Conservation (phyloP, 768 basidiomycete species). For the Tulasnella sp. region DNA sequence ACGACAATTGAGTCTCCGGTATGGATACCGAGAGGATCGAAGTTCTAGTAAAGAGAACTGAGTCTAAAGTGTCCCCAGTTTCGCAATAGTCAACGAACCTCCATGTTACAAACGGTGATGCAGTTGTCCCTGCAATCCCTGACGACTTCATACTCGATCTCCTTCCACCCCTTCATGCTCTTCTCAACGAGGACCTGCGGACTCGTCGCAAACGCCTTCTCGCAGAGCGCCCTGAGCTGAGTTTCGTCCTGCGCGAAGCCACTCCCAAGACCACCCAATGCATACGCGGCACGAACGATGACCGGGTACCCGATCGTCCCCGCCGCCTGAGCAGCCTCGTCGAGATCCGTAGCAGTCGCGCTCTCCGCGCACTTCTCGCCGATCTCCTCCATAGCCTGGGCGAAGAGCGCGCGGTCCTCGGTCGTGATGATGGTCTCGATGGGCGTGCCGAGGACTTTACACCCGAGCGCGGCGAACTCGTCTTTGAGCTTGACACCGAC, state of each 20-base stretch:
- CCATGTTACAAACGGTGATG: slow-evolving; percentile 99
- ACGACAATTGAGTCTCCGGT: slow-evolving; percentile 98
- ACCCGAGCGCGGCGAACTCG: slow-evolving; percentile 82
- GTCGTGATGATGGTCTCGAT: slow-evolving; percentile 96
- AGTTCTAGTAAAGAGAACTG: slow-evolving; percentile 56
- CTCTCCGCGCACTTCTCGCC: slow-evolving; percentile 93
- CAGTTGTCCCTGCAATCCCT: slow-evolving; percentile 97
- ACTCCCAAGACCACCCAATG: slow-evolving; percentile 88
- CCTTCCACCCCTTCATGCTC: slow-evolving; percentile 99
- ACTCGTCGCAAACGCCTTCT: slow-evolving; percentile 93
- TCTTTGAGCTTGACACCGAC: slow-evolving; percentile 98
- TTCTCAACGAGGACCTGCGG: slow-evolving; percentile 98
- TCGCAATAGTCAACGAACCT: slow-evolving; percentile 45
- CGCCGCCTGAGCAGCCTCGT: slow-evolving; percentile 79
- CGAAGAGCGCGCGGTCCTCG: slow-evolving; percentile 92
- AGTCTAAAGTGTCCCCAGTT: background rate
- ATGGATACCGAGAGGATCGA: slow-evolving; percentile 96
- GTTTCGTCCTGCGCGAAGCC: slow-evolving; percentile 92
- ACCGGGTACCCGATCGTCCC: slow-evolving; percentile 83
- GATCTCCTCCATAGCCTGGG: slow-evolving; percentile 87
- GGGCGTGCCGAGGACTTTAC: slow-evolving; percentile 89
- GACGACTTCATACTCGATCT: slow-evolving; percentile 99
- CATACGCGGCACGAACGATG: slow-evolving; percentile 94
- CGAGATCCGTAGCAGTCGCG: slow-evolving; percentile 69
- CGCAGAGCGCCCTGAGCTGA: slow-evolving; percentile 80